Base-by-base conservation (phyloP, 148 eudicot species). In the Beta vulgaris region DNA sequence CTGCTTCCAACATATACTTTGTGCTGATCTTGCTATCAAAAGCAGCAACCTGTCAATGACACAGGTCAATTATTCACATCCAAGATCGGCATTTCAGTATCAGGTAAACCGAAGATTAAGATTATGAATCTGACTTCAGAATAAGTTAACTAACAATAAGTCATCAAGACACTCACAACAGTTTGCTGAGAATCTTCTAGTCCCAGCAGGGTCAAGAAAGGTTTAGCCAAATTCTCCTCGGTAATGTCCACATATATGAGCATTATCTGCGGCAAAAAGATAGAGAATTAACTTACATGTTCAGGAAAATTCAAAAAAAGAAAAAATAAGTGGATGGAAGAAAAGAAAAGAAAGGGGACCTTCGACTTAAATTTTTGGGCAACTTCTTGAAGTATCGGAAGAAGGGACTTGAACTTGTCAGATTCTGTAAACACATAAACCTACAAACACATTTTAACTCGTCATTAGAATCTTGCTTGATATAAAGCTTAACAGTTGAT, bases 181-280 rank as follows among this genome's bases (percentile, higher is more conserved):
- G 87, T 83, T 6, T 90, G 86, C 65, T 86, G 80, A 19, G 98
- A 89, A 31, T 94, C 97, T 80, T 94, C 97, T 43, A 84, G 88
- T 43, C 97, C 98, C 77, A 91, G 80, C 72, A 94, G 79, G 73
- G 88, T 89, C 64, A 94, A 77, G 83, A 94, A 88, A 63, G 98
- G 98, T 72, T 94, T 94, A 72, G 97, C 98, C 58, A 94, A 91
- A 81, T 94, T 92, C 14, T 92, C 96, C 39, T 90, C 96, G 34
- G 48, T 71, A 43, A 92, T 89, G 83, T 94, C 88, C 37, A 85
- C 87, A 70, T 82, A 81, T 60, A 90, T 68, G 78, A 94, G 76
- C 92, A 92, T 78, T 77, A 94, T 83, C 98, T 94, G 89, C 80
- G 76, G 68, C 71, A 54, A 80, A 32, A 71, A 18, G 28, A 31